Conservation (phyloP, 805 yeast species). For the Candida coquimbonensis region DNA sequence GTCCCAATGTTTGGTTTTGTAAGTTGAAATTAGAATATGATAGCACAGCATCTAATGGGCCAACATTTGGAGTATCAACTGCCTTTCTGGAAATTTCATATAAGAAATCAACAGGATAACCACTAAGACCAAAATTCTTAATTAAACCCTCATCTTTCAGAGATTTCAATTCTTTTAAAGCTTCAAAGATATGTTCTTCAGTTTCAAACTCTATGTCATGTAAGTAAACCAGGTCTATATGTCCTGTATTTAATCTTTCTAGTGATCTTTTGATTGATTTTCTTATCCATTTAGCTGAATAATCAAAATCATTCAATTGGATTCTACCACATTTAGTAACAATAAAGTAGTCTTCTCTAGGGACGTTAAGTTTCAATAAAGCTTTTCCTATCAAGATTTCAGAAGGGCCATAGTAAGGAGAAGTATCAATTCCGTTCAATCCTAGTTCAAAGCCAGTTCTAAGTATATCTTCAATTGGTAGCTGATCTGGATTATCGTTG, state of each 20-base stretch:
- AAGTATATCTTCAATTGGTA: constrained; percentile 55
- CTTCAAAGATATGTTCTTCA: constrained; percentile 47
- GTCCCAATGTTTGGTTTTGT: constrained; percentile 56
- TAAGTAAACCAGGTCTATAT: constrained; percentile 75
- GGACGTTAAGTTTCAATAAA: constrained; percentile 34
- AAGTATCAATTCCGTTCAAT: constrained; percentile 75
- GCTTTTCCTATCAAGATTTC: constrained; percentile 71
- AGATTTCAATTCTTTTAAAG: constrained; percentile 50
- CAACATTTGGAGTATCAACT: constrained; percentile 35
- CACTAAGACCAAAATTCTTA: constrained; percentile 69
- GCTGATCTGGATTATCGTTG: constrained; percentile 53
- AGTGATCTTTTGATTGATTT: constrained; percentile 62
- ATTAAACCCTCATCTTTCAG: constrained; percentile 61
- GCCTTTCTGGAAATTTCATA: constrained; percentile 40
- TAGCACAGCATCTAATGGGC: constrained; percentile 66
- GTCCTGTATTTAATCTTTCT: constrained; percentile 54
- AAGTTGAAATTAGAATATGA: constrained; percentile 78
- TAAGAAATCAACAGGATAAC: constrained; percentile 75
- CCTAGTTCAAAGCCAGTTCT: constrained; percentile 58
- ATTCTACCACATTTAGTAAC: constrained; percentile 87
- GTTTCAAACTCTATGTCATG: constrained; percentile 86
- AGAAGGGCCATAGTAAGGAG: constrained; percentile 91
- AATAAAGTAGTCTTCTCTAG: constrained; percentile 59
- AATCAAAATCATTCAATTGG: constrained; percentile 64
- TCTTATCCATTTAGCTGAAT: constrained; percentile 52